Conservation (phyloP, 495 filamentous ascomycete species). For the Penicillium chermesinum region DNA sequence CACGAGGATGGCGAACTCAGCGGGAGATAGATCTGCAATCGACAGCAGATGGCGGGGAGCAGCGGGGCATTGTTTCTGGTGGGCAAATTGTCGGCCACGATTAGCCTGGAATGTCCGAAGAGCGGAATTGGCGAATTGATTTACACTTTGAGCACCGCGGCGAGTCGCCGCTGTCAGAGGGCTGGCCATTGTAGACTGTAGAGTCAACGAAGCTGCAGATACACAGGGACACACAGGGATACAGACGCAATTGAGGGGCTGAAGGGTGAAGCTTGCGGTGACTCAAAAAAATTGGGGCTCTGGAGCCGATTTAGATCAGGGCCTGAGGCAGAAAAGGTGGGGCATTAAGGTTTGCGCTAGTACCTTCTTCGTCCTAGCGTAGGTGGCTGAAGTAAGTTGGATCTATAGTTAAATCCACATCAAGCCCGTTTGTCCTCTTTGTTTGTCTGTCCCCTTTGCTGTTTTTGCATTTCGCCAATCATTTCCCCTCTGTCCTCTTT, state of each 20-base stretch:
- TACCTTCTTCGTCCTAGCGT: no score
- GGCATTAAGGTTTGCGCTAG: no score
- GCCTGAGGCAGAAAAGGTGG: not conserved
- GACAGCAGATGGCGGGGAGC: slow-evolving; percentile 78
- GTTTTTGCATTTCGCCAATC: no score
- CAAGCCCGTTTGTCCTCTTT: no score
- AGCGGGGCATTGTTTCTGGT: slow-evolving; percentile 21
- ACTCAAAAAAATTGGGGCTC: not conserved
- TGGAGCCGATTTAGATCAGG: no score
- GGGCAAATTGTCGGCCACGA: slow-evolving; percentile 35
- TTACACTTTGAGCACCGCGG: slow-evolving; percentile 34
- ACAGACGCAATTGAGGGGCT: not conserved
- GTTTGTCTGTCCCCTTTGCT: no score
- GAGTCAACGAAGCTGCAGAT: not conserved
- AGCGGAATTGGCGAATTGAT: slow-evolving; percentile 29
- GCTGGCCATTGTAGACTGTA: slow-evolving; percentile 28
- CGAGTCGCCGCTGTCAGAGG: slow-evolving; percentile 52
- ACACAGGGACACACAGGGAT: no score
- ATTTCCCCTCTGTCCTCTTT: no score
- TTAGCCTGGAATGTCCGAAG: slow-evolving; percentile 30
- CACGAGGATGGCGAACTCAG: slow-evolving; percentile 76
- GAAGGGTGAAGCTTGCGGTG: not conserved
- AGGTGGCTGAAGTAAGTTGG: no score
- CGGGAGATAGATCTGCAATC: slow-evolving; percentile 73
- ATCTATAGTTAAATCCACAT: no score